Percentiles rank a stretch among this genome's conserved stretches.
Conservation (phyloP, 176 grass and related monocot genomes). For the Tillandsia fasciculata region DNA sequence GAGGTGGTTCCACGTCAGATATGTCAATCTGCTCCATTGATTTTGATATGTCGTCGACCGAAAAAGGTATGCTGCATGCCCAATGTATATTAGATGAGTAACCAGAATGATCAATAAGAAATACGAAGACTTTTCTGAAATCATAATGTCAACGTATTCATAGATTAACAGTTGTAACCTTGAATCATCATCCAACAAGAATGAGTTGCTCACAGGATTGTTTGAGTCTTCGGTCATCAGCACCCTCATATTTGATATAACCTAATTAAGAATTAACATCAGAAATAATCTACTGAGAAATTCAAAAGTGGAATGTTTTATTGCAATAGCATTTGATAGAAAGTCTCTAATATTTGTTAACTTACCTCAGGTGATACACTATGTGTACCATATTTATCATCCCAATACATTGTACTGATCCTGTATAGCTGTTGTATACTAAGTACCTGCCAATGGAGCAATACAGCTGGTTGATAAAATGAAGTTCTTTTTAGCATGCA, state of each 20-base stretch:
- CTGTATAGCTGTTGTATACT: constrained; percentile 98
- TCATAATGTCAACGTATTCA: not conserved
- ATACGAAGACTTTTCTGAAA: constrained; percentile 5
- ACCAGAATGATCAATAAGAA: not conserved
- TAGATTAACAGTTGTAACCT: constrained; percentile 45
- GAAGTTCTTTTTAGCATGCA: not conserved
- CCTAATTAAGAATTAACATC: constrained; percentile 34
- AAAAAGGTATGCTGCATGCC: constrained; percentile 45
- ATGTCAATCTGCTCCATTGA: constrained; percentile 48
- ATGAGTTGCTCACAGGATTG: constrained; percentile 93
- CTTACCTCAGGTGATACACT: constrained; percentile 89
- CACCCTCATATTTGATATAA: constrained; percentile 97
- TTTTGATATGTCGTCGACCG: constrained; percentile 48
- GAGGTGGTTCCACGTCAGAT: constrained; percentile 37
- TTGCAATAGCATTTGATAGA: not conserved
- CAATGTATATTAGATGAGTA: constrained; percentile 11
- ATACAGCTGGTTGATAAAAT: not conserved
- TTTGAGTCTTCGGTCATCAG: constrained; percentile 98
- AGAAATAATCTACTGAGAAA: constrained; percentile 14
- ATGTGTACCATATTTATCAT: constrained; percentile 97
- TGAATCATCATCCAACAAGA: constrained; percentile 93
- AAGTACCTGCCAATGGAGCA: constrained; percentile 50
- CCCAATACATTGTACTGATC: constrained; percentile 99
- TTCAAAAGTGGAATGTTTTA: not conserved
- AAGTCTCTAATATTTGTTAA: not conserved